Evolutionary conservation across 2,329 filamentous ascomycete genomes (phyloP), one percentile per base, ranked within the genome.

Genomic region (Fusarium xyrophilum): DNA sequence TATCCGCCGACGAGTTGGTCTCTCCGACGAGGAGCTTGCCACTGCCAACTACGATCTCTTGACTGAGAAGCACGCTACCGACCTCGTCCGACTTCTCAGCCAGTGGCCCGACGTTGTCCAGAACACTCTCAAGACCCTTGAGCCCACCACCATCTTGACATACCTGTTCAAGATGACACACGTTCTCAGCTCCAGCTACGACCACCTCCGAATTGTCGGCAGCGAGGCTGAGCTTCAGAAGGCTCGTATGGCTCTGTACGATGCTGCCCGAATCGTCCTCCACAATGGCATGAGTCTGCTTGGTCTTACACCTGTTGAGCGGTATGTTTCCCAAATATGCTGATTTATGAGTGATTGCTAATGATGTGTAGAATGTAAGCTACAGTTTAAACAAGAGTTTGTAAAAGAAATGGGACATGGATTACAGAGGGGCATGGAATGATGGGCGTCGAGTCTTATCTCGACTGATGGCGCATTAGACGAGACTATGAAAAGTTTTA

Each of bases 121-220:
- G 75, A 95, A 95, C 79, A 94, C 93, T 0, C 83, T 96, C 73
- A 92, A 92, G 83, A 96, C 92, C 1, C 85, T 93, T 25, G 93
- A 96, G 79, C 92, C 92, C 23, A 85, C 84, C 14, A 82, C 80
- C 11, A 77, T 79, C 59, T 76, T 82, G 68, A 81, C 79, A n/a
- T 80, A 95, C 77, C 83, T 96, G 44, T 96, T 95, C 84, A 93
- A 92, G 85, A 91, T 96, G 89, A 92, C 91, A 6, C 93, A 96
- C 79, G 83, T 88, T 28, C 80, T 96, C 56, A 93, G 90, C 81
- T 90, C 87, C 56, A 93, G 90, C 77, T 96, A 96, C 79, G 92
- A 94, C 74, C 89, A 92, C 63, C 83, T 96, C 65, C 88, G 91
- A 75, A 92, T 96, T 56, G 88, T 96, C n/a, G 91, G 92, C 56